These are phyloP conservation scores for Metschnikowia koreensis DNA, from an alignment of 805 yeast genomes.

Conservation along the genomic window DNA sequence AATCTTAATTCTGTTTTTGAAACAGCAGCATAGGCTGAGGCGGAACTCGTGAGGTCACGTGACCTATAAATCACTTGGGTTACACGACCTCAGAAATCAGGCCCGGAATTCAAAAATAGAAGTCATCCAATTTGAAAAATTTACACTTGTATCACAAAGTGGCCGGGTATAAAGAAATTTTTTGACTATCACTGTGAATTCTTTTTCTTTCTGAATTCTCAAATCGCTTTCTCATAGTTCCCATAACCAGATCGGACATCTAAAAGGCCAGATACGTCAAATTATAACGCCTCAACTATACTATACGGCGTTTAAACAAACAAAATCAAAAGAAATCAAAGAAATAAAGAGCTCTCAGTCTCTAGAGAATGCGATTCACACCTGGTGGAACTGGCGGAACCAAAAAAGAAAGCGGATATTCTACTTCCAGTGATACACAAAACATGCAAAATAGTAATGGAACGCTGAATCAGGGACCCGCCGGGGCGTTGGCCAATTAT, in stretches of 20 bases:
- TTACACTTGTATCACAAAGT: too few relatives aligned
- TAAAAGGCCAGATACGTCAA: too few relatives aligned
- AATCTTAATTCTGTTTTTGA: too few relatives aligned
- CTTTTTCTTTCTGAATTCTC: too few relatives aligned
- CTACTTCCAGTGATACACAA: background rate
- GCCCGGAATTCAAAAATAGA: background rate
- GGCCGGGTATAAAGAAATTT: too few relatives aligned
- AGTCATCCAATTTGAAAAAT: background rate
- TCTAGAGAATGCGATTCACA: background rate
- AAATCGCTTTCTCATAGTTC: too few relatives aligned
- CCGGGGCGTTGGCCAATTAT: slow-evolving; percentile 29
- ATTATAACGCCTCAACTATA: too few relatives aligned
- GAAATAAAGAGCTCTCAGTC: too few relatives aligned
- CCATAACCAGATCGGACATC: too few relatives aligned
- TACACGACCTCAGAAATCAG: slow-evolving; percentile 2
- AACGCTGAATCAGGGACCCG: slow-evolving; percentile 1
- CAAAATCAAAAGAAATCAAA: too few relatives aligned
- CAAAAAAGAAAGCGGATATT: slow-evolving; percentile 1
- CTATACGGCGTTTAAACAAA: too few relatives aligned
- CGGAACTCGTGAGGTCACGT: background rate
- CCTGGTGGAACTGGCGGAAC: background rate
- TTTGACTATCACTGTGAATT: too few relatives aligned
- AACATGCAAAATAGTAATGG: background rate
- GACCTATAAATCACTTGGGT: background rate
- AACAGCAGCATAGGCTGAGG: background rate